Evolutionary conservation across 108 stramenopile genomes (phyloP).

Genomic region (Ochromonas danica): DNA sequence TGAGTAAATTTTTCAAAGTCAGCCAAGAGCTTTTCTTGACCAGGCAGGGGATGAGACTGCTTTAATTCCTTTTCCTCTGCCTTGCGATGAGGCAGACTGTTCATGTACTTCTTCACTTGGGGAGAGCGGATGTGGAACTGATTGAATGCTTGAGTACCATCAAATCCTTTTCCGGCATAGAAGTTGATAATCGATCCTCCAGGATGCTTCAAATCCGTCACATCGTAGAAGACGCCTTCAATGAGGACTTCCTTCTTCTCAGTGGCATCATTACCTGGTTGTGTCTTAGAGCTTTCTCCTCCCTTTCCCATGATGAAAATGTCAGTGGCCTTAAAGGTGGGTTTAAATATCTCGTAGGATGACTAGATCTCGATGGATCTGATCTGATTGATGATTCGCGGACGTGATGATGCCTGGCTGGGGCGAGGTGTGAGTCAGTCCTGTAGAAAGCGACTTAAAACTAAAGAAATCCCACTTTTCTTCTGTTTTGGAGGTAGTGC

Average conservation of each 20-base stretch:
- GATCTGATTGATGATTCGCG: too few species aligned
- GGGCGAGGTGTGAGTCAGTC: too few species aligned
- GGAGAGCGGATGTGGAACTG: constrained; percentile 39
- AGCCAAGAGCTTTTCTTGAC: constrained; percentile 5
- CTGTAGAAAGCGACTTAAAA: too few species aligned
- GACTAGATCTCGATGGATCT: too few species aligned
- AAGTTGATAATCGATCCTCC: constrained; percentile 43
- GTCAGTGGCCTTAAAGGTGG: too few species aligned
- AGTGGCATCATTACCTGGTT: neutral
- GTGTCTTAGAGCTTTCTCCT: neutral
- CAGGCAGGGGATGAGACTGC: neutral
- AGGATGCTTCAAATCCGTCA: constrained; percentile 41
- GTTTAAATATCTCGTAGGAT: too few species aligned
- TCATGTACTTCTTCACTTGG: constrained; percentile 43
- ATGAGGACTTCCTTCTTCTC: constrained; percentile 41
- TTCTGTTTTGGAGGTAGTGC: too few species aligned
- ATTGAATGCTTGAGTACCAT: constrained; percentile 41
- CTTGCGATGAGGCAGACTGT: constrained; percentile 20
- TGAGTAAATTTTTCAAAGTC: constrained; percentile 32
- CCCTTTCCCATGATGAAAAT: constrained; percentile 24
- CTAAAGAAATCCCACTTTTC: too few species aligned
- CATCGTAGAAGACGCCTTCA: constrained; percentile 41
- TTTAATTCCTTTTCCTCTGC: constrained; percentile 1
- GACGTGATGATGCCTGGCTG: too few species aligned
- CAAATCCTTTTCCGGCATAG: constrained; percentile 40